phyloP scores from a whole-genome alignment of 1,284 basidiomycete genomes.

The Lentinus polychrous region DNA sequence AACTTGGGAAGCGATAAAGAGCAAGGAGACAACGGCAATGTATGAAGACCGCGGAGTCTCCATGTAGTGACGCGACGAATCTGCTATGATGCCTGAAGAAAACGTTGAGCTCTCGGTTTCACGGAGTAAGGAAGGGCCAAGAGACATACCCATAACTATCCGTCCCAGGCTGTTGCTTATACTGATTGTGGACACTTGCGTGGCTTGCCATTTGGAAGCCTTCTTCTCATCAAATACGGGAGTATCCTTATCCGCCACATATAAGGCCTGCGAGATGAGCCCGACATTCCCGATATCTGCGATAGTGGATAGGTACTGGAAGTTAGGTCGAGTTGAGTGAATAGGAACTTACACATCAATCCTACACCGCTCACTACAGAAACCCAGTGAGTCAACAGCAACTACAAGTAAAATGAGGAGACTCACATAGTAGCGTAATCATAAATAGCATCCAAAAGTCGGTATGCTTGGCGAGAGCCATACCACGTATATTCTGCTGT shows the following conservation, averaged over 20 bases:
- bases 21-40: conserved; percentile 56
- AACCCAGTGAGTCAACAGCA: background rate
- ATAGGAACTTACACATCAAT: conserved; percentile 63
- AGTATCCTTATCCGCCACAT: conserved; percentile 47
- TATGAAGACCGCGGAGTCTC: conserved; percentile 64
- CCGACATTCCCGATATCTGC: conserved; percentile 92
- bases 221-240: conserved; percentile 55
- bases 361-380: conserved; percentile 80
- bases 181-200: conserved; percentile 82
- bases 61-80: conserved; percentile 55
- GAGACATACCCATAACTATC: conserved; percentile 61
- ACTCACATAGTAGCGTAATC: conserved; percentile 65
- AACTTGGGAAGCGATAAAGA: conserved; percentile 70
- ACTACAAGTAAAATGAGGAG: background rate
- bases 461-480: conserved; percentile 33
- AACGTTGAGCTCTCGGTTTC: background rate
- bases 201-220: conserved; percentile 74
- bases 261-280: conserved; percentile 84
- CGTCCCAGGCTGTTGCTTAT: conserved; percentile 81
- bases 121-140: background rate
- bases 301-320: background rate
- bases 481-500: conserved; percentile 33
- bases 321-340: background rate
- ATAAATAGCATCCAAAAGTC: conserved; percentile 79
- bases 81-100: conserved; percentile 59